These are phyloP conservation scores for Bipolaris gigantea DNA, from an alignment of 2,329 filamentous ascomycete genomes.

Conservation along the genomic window DNA sequence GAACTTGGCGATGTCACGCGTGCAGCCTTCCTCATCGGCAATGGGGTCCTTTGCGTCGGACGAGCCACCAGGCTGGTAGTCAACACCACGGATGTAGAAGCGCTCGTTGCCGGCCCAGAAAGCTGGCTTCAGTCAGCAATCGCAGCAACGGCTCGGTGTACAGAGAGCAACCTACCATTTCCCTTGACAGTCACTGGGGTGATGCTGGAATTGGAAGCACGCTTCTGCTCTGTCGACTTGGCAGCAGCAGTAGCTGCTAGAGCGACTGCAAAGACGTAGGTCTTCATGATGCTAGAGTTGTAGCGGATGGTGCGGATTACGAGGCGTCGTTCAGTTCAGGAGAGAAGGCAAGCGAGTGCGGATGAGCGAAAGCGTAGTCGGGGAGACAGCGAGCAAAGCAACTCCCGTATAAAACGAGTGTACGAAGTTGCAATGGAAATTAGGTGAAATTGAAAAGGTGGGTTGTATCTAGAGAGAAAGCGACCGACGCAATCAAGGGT, in stretches of 20 bases:
- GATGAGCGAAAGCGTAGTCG: neutral
- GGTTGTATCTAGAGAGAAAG: slow-evolving; percentile 6
- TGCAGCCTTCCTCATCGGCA: slow-evolving; percentile 69
- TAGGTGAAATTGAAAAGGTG: neutral
- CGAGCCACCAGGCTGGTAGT: slow-evolving; percentile 68
- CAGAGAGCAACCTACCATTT: slow-evolving; percentile 52
- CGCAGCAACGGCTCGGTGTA: neutral
- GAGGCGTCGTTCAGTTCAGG: neutral
- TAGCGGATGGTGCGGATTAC: slow-evolving; percentile 13
- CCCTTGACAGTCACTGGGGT: slow-evolving; percentile 64
- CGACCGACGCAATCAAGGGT: slow-evolving; percentile 1
- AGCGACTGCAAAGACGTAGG: slow-evolving; percentile 50
- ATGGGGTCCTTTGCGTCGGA: slow-evolving; percentile 72
- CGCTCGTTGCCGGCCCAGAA: slow-evolving; percentile 65
- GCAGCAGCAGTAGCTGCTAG: slow-evolving; percentile 53
- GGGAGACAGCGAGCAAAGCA: slow-evolving; percentile 1
- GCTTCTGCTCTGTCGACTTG: slow-evolving; percentile 42
- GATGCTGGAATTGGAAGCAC: slow-evolving; percentile 38
- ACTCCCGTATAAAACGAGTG: slow-evolving; percentile 17
- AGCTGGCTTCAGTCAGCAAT: slow-evolving; percentile 42
- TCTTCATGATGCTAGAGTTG: slow-evolving; percentile 54
- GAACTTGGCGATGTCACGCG: slow-evolving; percentile 80
- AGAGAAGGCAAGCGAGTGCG: neutral
- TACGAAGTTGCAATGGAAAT: slow-evolving; percentile 11
- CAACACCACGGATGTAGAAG: slow-evolving; percentile 64